Evolutionary conservation across 208 protist species (phyloP).

Genomic region (Acanthamoeba rhysodes): DNA sequence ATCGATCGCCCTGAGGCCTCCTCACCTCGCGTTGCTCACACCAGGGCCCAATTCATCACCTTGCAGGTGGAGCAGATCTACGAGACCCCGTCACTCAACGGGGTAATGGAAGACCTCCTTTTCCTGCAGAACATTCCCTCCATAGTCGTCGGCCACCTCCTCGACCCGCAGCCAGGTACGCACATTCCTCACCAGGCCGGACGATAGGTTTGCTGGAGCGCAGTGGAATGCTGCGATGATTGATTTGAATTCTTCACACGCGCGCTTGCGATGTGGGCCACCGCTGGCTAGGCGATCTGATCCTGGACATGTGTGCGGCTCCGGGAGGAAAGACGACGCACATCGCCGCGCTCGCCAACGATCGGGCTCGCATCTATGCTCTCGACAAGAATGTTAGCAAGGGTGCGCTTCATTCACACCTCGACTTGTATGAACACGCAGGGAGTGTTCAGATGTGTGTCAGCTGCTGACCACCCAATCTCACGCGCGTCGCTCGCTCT

Average conservation of each 20-base stretch:
- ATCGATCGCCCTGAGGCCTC: not conserved
- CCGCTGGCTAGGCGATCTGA: not conserved
- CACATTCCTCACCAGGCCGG: not conserved
- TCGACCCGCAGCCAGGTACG: constrained; percentile 59
- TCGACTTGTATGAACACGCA: not conserved
- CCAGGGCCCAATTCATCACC: too few relatives aligned
- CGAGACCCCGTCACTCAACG: constrained; percentile 55
- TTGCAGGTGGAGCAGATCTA: constrained; percentile 75
- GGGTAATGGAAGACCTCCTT: constrained; percentile 41
- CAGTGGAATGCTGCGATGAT: too few relatives aligned
- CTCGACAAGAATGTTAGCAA: constrained; percentile 50
- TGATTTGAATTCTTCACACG: too few relatives aligned
- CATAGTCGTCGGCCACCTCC: constrained; percentile 33
- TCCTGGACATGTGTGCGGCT: constrained; percentile 82
- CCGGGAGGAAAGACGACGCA: constrained; percentile 85
- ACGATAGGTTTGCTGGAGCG: not conserved
- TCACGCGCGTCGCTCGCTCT: too few relatives aligned
- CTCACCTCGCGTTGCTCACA: not conserved
- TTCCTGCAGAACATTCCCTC: constrained; percentile 80
- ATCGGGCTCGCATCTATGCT: constrained; percentile 37
- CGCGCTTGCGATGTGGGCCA: too few relatives aligned
- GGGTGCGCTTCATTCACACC: not conserved
- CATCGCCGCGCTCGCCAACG: constrained; percentile 69
- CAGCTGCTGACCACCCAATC: too few relatives aligned
- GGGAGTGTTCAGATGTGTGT: too few relatives aligned